phyloP scores from a whole-genome alignment of 129 eudicot genomes.

The Oenanthe sinensis region DNA sequence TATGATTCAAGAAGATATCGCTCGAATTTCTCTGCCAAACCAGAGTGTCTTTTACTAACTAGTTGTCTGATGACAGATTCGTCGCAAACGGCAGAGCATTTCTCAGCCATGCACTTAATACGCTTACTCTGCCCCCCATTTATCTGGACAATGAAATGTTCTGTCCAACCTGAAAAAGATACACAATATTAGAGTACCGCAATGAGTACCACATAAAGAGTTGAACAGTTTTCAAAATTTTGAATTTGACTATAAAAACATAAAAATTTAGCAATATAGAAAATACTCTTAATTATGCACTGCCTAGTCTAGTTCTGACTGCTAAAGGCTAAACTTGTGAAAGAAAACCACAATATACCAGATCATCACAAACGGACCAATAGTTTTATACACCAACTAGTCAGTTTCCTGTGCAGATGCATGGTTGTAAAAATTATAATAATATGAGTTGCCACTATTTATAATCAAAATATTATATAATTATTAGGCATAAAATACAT shows the following conservation, averaged over 20 bases:
- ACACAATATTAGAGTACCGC: neutral
- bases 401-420: neutral
- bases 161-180: conserved; percentile 43
- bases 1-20: conserved; percentile 51
- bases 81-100: conserved; percentile 44
- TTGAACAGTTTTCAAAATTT: neutral
- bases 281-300: neutral
- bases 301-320: neutral
- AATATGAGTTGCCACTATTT: neutral
- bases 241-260: neutral
- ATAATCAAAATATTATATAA: too few relatives aligned
- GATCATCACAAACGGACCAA: neutral
- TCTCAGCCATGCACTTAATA: conserved; percentile 47
- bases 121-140: conserved; percentile 51
- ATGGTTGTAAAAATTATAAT: neutral
- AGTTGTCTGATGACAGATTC: conserved; percentile 36
- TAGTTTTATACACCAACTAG: neutral
- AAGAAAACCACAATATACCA: neutral
- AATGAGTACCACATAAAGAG: neutral
- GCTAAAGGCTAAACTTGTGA: neutral
- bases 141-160: conserved; percentile 44
- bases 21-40: conserved; percentile 51
- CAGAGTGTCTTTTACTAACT: conserved; percentile 34
- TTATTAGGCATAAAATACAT: too few relatives aligned
- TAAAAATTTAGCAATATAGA: neutral